Conservation (phyloP, 2,329 filamentous ascomycete genomes). For the Byssothecium circinans region DNA sequence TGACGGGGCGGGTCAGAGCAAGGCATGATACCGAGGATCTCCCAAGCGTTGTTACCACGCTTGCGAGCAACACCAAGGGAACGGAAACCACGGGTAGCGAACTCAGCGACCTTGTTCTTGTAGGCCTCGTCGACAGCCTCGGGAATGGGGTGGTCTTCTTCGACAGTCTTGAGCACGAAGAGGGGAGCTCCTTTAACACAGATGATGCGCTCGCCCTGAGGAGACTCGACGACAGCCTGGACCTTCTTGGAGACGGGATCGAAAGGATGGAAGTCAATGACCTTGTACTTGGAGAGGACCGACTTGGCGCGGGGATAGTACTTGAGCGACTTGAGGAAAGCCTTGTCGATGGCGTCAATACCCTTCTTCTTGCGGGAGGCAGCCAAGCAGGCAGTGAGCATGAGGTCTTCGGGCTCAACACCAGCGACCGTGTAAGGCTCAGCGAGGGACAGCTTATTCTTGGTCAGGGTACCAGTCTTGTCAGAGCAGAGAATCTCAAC, state of each 20-base stretch:
- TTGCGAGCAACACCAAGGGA: slow-evolving; percentile 92
- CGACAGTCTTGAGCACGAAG: slow-evolving; percentile 83
- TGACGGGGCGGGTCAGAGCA: slow-evolving; percentile 89
- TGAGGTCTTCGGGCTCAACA: slow-evolving; percentile 83
- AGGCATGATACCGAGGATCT: slow-evolving; percentile 93
- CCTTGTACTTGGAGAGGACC: slow-evolving; percentile 80
- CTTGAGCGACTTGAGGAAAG: slow-evolving; percentile 83
- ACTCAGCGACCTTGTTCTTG: slow-evolving; percentile 91
- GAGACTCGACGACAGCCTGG: slow-evolving; percentile 78
- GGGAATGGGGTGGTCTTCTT: slow-evolving; percentile 79
- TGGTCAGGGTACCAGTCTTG: slow-evolving; percentile 91
- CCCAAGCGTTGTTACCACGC: slow-evolving; percentile 78
- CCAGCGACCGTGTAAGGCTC: slow-evolving; percentile 83
- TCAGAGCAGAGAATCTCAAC: slow-evolving; percentile 93
- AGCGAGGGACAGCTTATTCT: slow-evolving; percentile 87
- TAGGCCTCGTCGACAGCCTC: slow-evolving; percentile 78
- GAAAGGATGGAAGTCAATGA: slow-evolving; percentile 83
- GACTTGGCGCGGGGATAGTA: slow-evolving; percentile 81
- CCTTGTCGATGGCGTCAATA: slow-evolving; percentile 93
- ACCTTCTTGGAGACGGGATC: slow-evolving; percentile 95
- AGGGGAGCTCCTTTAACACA: slow-evolving; percentile 92
- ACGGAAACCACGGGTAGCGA: slow-evolving; percentile 90
- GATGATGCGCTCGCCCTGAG: slow-evolving; percentile 78
- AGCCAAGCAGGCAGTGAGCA: slow-evolving; percentile 88
- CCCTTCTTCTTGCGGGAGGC: slow-evolving; percentile 94